Evolutionary conservation across 2,329 filamentous ascomycete genomes (phyloP).

Genomic region (Neonectria hederae): DNA sequence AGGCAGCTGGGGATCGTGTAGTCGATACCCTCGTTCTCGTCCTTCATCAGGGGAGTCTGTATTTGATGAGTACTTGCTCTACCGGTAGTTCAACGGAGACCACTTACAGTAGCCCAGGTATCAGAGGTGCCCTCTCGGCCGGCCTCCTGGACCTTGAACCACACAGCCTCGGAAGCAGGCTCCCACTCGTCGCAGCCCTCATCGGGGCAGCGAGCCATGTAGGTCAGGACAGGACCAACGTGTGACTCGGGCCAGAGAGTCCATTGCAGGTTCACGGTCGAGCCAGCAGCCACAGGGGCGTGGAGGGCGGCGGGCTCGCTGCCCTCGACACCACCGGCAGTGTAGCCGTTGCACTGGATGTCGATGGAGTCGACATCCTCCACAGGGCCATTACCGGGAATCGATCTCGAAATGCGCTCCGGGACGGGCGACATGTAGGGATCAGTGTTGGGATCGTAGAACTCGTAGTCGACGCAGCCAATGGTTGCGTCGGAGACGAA

Average conservation of each 20-base stretch:
- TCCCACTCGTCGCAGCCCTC: conserved; percentile 59
- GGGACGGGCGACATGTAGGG: conserved; percentile 56
- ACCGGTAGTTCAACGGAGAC: rapidly evolving
- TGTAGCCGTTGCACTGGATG: conserved; percentile 65
- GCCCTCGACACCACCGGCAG: conserved; percentile 57
- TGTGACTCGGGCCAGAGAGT: conserved; percentile 62
- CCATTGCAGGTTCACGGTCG: conserved; percentile 63
- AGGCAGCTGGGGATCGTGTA: conserved; percentile 66
- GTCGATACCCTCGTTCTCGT: conserved; percentile 52
- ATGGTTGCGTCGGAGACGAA: conserved; percentile 59
- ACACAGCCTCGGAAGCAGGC: conserved; percentile 60
- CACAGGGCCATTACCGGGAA: conserved; percentile 68
- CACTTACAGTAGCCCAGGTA: conserved; percentile 56
- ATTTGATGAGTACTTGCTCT: conserved; percentile 9
- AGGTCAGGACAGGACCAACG: conserved; percentile 65
- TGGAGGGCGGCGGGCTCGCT: conserved; percentile 63
- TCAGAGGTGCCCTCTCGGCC: conserved; percentile 61
- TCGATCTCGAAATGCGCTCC: conserved; percentile 64
- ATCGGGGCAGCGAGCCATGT: conserved; percentile 68
- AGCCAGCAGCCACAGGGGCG: conserved; percentile 62
- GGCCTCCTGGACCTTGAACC: conserved; percentile 64
- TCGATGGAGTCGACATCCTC: conserved; percentile 62
- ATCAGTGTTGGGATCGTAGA: conserved; percentile 53
- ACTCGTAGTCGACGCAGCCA: conserved; percentile 47
- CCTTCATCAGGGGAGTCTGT: conserved; percentile 56